Percentiles rank a stretch among this genome's conserved stretches.
Evolutionary conservation across 805 yeast genomes (phyloP).

Genomic region (Helenozyma rhizophorensis): DNA sequence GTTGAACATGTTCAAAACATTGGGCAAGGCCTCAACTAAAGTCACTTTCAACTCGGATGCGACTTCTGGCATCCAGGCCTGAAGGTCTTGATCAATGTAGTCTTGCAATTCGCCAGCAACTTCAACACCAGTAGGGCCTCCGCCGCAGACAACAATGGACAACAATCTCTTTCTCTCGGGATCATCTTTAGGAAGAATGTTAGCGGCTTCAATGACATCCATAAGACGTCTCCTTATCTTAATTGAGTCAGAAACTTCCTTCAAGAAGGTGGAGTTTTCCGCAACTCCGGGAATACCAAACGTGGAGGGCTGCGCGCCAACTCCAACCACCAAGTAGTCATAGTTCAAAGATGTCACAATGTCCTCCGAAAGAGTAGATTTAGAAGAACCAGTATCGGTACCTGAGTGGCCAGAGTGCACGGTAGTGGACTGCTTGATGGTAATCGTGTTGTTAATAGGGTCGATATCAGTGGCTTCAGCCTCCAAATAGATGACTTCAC

Average conservation of each 20-base stretch:
- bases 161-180: slow-evolving; percentile 81
- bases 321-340: slow-evolving; percentile 87
- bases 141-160: slow-evolving; percentile 91
- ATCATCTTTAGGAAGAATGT: slow-evolving; percentile 67
- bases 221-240: slow-evolving; percentile 77
- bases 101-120: slow-evolving; percentile 96
- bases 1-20: slow-evolving; percentile 75
- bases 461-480: slow-evolving; percentile 88
- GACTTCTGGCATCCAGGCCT: slow-evolving; percentile 84
- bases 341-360: slow-evolving; percentile 50
- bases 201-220: slow-evolving; percentile 87
- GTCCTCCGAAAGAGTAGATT: slow-evolving; percentile 39
- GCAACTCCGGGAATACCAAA: slow-evolving; percentile 93
- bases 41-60: slow-evolving; percentile 79
- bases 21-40: slow-evolving; percentile 86
- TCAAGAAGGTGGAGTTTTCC: slow-evolving; percentile 82
- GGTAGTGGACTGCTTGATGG: slow-evolving; percentile 56
- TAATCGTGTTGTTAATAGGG: slow-evolving; percentile 59
- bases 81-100: slow-evolving; percentile 86
- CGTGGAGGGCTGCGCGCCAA: slow-evolving; percentile 93
- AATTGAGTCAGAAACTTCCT: slow-evolving; percentile 86
- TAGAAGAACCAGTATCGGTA: slow-evolving; percentile 41
- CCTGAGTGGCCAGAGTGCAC: slow-evolving; percentile 54
- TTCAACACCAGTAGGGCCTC: slow-evolving; percentile 99
- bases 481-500: slow-evolving; percentile 79